phyloP scores from a whole-genome alignment of 495 filamentous ascomycete genomes.

The Antarctomyces pellizariae region DNA sequence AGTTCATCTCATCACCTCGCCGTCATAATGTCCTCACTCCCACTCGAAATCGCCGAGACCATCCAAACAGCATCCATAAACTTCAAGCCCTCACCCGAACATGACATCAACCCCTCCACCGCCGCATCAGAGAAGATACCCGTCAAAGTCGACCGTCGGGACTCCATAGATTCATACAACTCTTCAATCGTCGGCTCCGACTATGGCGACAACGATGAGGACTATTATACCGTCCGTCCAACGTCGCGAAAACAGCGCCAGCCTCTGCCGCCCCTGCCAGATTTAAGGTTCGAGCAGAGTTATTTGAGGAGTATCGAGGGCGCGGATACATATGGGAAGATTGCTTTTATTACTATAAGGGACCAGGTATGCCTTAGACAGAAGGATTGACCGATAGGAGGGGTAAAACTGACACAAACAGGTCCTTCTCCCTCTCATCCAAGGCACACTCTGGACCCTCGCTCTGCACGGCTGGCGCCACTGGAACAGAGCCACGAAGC shows the following conservation, averaged over 20 bases:
- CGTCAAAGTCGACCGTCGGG: conserved; percentile 13
- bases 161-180: conserved; percentile 6
- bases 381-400: neutral
- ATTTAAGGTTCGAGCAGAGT: conserved; percentile 91
- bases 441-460: conserved; percentile 68
- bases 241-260: conserved; percentile 27
- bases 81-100: conserved; percentile 34
- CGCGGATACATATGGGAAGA: conserved; percentile 50
- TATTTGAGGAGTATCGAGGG: conserved; percentile 66
- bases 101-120: conserved; percentile 67
- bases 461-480: conserved; percentile 58
- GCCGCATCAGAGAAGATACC: conserved; percentile 33
- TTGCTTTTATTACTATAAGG: conserved; percentile 61
- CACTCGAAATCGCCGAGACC: conserved; percentile 43
- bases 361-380: conserved; percentile 45
- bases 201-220: conserved; percentile 15
- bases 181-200: conserved; percentile 13
- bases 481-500: conserved; percentile 51
- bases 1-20: no score
- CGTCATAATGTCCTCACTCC: no score
- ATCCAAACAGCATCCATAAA: conserved; percentile 64
- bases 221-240: conserved; percentile 30
- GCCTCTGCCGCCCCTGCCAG: conserved; percentile 61
- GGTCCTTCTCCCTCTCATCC: conserved; percentile 62
- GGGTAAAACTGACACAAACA: conserved; percentile 11